phyloP scores from a whole-genome alignment of 2,329 filamentous ascomycete genomes.

The Sordariomycetes sp. region DNA sequence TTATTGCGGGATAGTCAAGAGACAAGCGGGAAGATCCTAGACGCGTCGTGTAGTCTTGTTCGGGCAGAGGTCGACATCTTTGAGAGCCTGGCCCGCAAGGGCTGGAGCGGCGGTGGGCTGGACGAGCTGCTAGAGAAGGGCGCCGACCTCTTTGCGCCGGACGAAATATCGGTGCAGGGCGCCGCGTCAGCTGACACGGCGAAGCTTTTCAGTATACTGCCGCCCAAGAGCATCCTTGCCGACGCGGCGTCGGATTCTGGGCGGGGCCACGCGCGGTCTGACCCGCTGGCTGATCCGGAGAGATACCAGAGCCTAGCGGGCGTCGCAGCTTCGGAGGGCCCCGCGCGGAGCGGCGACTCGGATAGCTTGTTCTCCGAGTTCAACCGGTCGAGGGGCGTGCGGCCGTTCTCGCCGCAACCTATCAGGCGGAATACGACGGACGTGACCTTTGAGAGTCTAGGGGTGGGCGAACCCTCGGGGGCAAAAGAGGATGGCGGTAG shows the following conservation, averaged over 20 bases:
- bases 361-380: conserved; percentile 42
- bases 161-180: conserved; percentile 15
- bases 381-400: conserved; percentile 36
- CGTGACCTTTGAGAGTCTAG: conserved; percentile 2
- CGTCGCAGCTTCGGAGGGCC: conserved; percentile 18
- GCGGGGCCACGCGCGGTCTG: conserved; percentile 28
- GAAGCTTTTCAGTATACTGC: conserved; percentile 52
- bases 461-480: neutral
- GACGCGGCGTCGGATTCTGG: conserved; percentile 28
- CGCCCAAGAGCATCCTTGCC: conserved; percentile 49
- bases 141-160: conserved; percentile 42
- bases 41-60: conserved; percentile 51
- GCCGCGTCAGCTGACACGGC: conserved; percentile 13
- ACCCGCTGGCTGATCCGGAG: conserved; percentile 39
- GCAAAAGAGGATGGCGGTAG: conserved; percentile 1
- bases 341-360: conserved; percentile 21
- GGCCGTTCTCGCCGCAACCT: conserved; percentile 47
- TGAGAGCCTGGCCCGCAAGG: conserved; percentile 51
- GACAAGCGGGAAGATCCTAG: conserved; percentile 47
- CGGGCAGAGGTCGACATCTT: conserved; percentile 59
- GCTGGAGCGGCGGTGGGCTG: conserved; percentile 53
- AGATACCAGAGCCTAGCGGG: conserved; percentile 46
- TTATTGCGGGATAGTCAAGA: conserved; percentile 51
- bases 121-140: conserved; percentile 54
- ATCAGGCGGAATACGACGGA: conserved; percentile 5